A percentile compares a stretch with the other conserved stretches of the same genome.
Evolutionary conservation across 805 yeast genomes (phyloP).

Genomic region (Starmerella sirachaensis): DNA sequence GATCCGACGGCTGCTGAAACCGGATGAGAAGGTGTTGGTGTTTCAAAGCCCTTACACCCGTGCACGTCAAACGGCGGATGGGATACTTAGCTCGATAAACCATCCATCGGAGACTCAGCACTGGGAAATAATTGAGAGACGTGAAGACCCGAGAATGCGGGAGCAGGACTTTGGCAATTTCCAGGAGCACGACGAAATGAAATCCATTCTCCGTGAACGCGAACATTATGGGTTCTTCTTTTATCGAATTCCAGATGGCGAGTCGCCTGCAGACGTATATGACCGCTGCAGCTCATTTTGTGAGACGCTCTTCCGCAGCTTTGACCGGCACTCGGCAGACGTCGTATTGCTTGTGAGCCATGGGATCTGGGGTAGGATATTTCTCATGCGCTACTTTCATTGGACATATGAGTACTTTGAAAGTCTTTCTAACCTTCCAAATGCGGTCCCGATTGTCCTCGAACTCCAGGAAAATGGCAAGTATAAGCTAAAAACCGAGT

Average conservation of each 20-base stretch:
- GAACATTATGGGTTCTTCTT: slow-evolving; percentile 82
- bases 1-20: slow-evolving; percentile 29
- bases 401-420: slow-evolving; percentile 90
- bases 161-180: slow-evolving; percentile 95
- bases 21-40: slow-evolving; percentile 53
- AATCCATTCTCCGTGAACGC: slow-evolving; percentile 67
- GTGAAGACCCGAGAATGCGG: slow-evolving; percentile 81
- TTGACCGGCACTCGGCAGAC: slow-evolving; percentile 53
- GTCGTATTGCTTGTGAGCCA: slow-evolving; percentile 79
- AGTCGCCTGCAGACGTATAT: slow-evolving; percentile 90
- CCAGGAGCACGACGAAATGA: slow-evolving; percentile 61
- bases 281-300: slow-evolving; percentile 85
- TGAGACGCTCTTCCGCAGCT: slow-evolving; percentile 74
- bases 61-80: slow-evolving; percentile 73
- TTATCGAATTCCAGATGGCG: slow-evolving; percentile 85
- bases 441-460: slow-evolving; percentile 74
- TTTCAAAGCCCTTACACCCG: slow-evolving; percentile 80
- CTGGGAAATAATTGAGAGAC: slow-evolving; percentile 34
- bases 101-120: slow-evolving; percentile 24
- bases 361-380: slow-evolving; percentile 90
- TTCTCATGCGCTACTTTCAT: slow-evolving; percentile 85
- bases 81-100: slow-evolving; percentile 44
- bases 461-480: slow-evolving; percentile 40
- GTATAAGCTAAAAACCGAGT: slow-evolving; percentile 46
- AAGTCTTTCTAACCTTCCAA: slow-evolving; percentile 66